phyloP scores from a whole-genome alignment of 108 stramenopile genomes.

The Skeletonema grethae region DNA sequence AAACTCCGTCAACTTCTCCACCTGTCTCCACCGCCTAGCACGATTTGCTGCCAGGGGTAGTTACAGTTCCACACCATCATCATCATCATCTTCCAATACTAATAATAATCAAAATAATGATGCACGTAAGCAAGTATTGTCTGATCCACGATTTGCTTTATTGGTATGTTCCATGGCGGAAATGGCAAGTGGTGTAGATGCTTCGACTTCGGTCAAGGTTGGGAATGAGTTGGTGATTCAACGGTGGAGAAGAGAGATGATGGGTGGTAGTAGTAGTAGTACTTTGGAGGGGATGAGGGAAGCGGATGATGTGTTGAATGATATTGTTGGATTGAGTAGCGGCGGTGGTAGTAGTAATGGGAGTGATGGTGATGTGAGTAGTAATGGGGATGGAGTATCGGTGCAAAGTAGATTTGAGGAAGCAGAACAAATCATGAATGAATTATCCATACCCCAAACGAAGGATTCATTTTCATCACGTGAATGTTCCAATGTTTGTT shows the following conservation, averaged over 20 bases:
- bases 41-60: slow-evolving; percentile 36
- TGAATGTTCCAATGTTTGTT: slow-evolving; percentile 77
- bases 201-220: slow-evolving; percentile 17
- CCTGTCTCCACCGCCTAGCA: slow-evolving; percentile 74
- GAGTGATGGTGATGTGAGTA: background rate
- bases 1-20: slow-evolving; percentile 83
- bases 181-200: slow-evolving; percentile 42
- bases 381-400: background rate
- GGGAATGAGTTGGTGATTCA: slow-evolving; percentile 23
- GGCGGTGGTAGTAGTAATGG: background rate
- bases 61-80: background rate
- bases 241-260: slow-evolving; percentile 20
- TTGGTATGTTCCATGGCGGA: slow-evolving; percentile 71
- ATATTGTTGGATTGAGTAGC: slow-evolving; percentile 16
- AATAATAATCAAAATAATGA: slow-evolving; percentile 5
- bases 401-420: background rate
- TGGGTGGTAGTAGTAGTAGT: background rate
- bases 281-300: slow-evolving; percentile 6
- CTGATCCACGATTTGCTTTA: slow-evolving; percentile 82
- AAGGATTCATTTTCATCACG: slow-evolving; percentile 52
- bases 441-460: slow-evolving; percentile 6
- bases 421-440: slow-evolving; percentile 20
- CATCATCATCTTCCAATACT: background rate
- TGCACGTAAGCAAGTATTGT: slow-evolving; percentile 48
- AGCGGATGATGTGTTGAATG: slow-evolving; percentile 30